Base-by-base conservation (phyloP, 352 stramenopile species). In the Phytophthora cryptogea region DNA sequence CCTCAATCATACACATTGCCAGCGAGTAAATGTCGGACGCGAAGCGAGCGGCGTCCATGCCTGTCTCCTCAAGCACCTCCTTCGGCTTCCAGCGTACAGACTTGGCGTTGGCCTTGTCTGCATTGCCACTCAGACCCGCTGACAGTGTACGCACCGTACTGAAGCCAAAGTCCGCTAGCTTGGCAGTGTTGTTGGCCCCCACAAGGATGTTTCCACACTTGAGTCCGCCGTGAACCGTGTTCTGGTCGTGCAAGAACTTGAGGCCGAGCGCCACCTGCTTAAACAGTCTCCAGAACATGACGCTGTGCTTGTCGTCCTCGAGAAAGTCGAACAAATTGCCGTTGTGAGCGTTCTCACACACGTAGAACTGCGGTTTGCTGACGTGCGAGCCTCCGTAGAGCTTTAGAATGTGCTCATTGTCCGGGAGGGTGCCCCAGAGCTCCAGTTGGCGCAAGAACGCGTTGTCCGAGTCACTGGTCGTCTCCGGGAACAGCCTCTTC, bases 161-260 rank as follows among this genome's bases (percentile, higher is more conserved):
- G 20, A 68, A 66, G n/a, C 55, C 56, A 56, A 80, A 80, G 36
- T 80, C 71, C 9, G 59, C 44, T 0, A 80, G 16, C 49, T 76
- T 76, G 1, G 61, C 53, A 0, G 55, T 67, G 35, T 58, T 40
- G 11, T 58, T 37, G 4, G 47, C 30, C 10, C 67, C 63, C 5
- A 80, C 75, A 2, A 96, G 70, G 35, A 95, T 70, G 54, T 96
- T 96, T 10, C 60, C 77, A 27, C 79, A 81, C 57, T 96, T 96
- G 8, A 96, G 71, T n/a, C 88, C 88, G 10, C 88, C 76, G 49
- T 96, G 88, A 8, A 87, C 53, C 3, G 62, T 66, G 1, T 74
- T 62, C 8, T 44, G 28, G 2, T 17, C 16, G 57, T 95, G 84
- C 7, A 95, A 45, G 43, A 79, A 88, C 32, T 64, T 20, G 2